Base-by-base conservation (phyloP, 2,329 filamentous ascomycete species). In the Tolypocladium guangdongense region DNA sequence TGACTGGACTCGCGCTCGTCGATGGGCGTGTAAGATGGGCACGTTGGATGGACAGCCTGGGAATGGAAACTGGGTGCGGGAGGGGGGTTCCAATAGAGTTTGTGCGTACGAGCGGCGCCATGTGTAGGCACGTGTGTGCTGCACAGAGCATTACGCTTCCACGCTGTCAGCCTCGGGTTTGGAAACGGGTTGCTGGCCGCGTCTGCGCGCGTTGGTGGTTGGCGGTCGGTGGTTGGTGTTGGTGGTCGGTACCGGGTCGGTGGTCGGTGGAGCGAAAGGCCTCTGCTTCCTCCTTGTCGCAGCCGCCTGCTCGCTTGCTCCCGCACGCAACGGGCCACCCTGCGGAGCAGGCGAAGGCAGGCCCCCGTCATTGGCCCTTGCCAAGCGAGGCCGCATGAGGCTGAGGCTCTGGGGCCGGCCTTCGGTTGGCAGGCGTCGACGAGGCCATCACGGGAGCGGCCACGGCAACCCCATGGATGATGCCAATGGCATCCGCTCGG, bases 331-430 rank as follows among this genome's bases (percentile, higher is more conserved):
- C 48, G 36, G 18, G 37, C 22, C 52, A 38, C 32, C 20, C 14
- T 50, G 27, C 43, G 43, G 43, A 47, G 39, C 27, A 37, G 36
- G 30, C 51, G 14, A 41, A 46, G 20, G 20, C 30, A 37, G 33
- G 43, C 20, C 35, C 38, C 36, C 50, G 36, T 43, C 53, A 56
- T 56, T 56, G 55, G 55, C 46, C 53, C 32, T 7, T 36, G 30
- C 32, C 50, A 52, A 56, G 55, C 55, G 55, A 56, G 49, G 49
- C n/a, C 32, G 54, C 49, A 54, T 54, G 11, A 7, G 41, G 10
- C 20, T 24, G 20, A 22, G 38, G 38, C 20, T 41, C 38, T 24
- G 11, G 20, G 20, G 20, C 38, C 12, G 20, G n/a, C 38, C 14
- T 43, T 22, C 39, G 8, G 39, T 18, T 27, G 41, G 16, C 24